A percentile compares a stretch with the other conserved stretches of the same genome.
Conservation (phyloP, 108 stramenopile genomes). For the Stephanodiscus minutulus region DNA sequence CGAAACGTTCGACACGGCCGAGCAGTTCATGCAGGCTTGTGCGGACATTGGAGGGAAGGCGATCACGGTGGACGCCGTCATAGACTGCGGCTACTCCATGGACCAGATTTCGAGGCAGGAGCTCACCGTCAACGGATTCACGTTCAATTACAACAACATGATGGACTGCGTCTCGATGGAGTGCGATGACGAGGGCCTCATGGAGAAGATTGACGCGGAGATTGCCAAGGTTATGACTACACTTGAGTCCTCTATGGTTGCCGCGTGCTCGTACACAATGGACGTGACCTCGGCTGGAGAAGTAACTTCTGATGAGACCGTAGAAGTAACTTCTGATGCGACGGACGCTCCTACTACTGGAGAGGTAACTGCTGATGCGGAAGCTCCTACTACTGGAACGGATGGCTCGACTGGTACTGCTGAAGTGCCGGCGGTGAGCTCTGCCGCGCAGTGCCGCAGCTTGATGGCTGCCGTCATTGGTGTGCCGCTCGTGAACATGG, state of each 20-base stretch:
- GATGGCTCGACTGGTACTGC: neutral
- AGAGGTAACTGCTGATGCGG: neutral
- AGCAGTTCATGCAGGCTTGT: constrained; percentile 10
- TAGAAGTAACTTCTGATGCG: neutral
- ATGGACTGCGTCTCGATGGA: constrained; percentile 15
- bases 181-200: constrained; percentile 7
- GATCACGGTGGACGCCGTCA: constrained; percentile 12
- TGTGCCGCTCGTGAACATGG: no score
- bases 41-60: constrained; percentile 9
- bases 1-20: constrained; percentile 5
- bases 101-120: constrained; percentile 6
- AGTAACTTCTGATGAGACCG: neutral
- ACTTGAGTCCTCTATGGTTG: neutral
- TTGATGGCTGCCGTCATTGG: constrained; percentile 18
- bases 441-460: constrained; percentile 22
- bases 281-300: constrained; percentile 2
- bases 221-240: neutral
- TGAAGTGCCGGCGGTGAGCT: neutral
- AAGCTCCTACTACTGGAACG: neutral
- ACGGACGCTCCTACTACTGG: constrained; percentile 5
- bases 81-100: constrained; percentile 3
- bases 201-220: constrained; percentile 5
- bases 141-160: constrained; percentile 9
- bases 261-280: constrained; percentile 16
- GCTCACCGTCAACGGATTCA: constrained; percentile 6